These are phyloP conservation scores for Firmiana major DNA, from an alignment of 345 rosid genomes.

Conservation along the genomic window DNA sequence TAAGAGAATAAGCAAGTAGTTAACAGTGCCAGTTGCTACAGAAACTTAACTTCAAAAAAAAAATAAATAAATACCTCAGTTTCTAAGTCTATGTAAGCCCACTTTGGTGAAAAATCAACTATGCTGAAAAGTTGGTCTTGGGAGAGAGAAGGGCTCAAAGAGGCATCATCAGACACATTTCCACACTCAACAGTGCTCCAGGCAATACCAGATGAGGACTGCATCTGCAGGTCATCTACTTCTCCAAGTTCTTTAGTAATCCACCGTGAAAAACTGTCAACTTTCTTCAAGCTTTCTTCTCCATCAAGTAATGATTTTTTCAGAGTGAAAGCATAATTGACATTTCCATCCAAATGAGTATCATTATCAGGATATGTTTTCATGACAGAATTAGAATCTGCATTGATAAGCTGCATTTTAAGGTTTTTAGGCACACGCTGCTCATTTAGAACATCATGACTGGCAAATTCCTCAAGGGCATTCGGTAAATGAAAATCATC, in stretches of 20 bases:
- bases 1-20: not conserved
- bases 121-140: conserved; percentile 90
- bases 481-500: conserved; percentile 22
- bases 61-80: conserved; percentile 49
- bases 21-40: not conserved
- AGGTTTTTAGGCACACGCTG: conserved; percentile 29
- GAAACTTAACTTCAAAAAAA: not conserved
- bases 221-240: conserved; percentile 72
- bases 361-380: conserved; percentile 40
- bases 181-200: conserved; percentile 76
- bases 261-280: conserved; percentile 93
- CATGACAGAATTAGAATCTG: conserved; percentile 29
- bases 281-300: conserved; percentile 72
- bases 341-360: conserved; percentile 39
- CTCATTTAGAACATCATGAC: conserved; percentile 35
- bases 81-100: conserved; percentile 58
- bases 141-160: conserved; percentile 80
- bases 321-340: conserved; percentile 28
- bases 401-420: conserved; percentile 28
- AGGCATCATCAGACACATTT: conserved; percentile 51
- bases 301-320: conserved; percentile 51
- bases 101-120: conserved; percentile 70
- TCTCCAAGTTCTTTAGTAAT: conserved; percentile 71
- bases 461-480: conserved; percentile 32
- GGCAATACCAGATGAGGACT: conserved; percentile 59